Percentiles rank a stretch among this genome's conserved stretches.
Evolutionary conservation across 306 rosid genomes (phyloP).

Genomic region (Chamaecrista fasciculata): DNA sequence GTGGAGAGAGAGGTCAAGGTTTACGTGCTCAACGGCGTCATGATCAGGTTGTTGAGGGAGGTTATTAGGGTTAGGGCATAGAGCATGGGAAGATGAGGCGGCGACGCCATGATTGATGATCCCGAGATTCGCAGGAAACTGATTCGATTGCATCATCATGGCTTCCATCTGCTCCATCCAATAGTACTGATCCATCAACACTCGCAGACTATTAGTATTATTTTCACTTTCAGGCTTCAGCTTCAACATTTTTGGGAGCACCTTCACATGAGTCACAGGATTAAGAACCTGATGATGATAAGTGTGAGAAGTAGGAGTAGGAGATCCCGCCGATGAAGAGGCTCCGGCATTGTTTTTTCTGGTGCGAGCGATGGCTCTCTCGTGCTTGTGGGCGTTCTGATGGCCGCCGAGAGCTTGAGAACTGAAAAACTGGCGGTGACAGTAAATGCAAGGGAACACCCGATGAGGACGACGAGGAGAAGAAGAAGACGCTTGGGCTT

Average conservation of each 20-base stretch:
- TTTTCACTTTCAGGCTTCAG: no score
- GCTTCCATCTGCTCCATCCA: conserved; percentile 32
- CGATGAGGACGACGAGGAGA: conserved; percentile 31
- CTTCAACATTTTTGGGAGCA: neutral
- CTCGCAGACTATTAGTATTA: no score
- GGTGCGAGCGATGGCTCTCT: conserved; percentile 67
- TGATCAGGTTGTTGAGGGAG: neutral
- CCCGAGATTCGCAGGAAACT: no score
- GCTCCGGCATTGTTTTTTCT: neutral
- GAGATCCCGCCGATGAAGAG: no score
- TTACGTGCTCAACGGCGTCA: conserved; percentile 26
- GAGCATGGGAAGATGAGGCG: conserved; percentile 29
- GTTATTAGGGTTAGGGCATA: conserved; percentile 15
- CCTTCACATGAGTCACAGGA: no score
- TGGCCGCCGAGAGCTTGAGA: conserved; percentile 98
- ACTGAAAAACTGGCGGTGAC: conserved; percentile 67
- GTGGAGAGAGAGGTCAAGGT: conserved; percentile 61
- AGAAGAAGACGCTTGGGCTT: no score
- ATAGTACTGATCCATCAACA: conserved; percentile 18
- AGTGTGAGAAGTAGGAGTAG: neutral
- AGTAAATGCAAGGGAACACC: conserved; percentile 54
- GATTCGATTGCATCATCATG: conserved; percentile 19
- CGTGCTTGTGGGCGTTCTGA: conserved; percentile 89
- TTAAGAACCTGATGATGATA: no score
- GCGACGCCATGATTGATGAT: neutral